Base-by-base conservation (phyloP, 1,139 yeast species). In the Candida sanyaensis region DNA sequence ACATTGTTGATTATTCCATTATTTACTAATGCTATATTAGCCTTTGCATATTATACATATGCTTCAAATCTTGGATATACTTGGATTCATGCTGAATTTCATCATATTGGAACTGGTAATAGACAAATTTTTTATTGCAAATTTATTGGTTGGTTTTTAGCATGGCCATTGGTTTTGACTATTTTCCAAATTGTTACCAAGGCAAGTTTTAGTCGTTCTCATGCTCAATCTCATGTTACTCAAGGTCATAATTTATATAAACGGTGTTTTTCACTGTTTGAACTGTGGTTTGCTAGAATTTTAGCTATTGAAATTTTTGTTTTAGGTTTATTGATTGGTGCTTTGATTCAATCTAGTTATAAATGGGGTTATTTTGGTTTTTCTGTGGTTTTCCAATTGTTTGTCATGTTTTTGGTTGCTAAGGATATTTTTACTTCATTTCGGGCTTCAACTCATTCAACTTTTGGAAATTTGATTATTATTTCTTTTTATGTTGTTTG, bases 11-110 rank as follows among this genome's bases (percentile, higher is more conserved):
- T 75, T 52, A 68, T 73, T 47, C 77, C 84, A 21, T 70, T 79
- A 41, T 66, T 73, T 46, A 68, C 80, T 11, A 63, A 71, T 50
- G 68, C 78, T 42, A 68, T 77, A 46, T 60, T 81, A 64, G 69
- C 84, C 4, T 69, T 75, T 53, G 64, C 81, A 40, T 84, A 84
- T 63, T 84, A 77, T 64, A 80, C 88, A 2, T 69, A 80, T 65
- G 90, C 90, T 46, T 80, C 90, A 26, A 73, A 85, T 61, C 74
- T 85, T 57, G 91, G 91, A 66, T 82, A 80, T 75, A 66, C 88
- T 36, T 74, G 72, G 39, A 71, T 78, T 44, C 68, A 65, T 32
- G 78, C 78, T 37, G 84, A 83, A 58, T 85, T 83, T 62, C 66
- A 75, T 56, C 86, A 83, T 62, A 79, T 75, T 29, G 65, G 66